A percentile compares a stretch with the other conserved stretches of the same genome.
phyloP scores from a whole-genome alignment of 2,329 filamentous ascomycete genomes.

The Fusarium musae region DNA sequence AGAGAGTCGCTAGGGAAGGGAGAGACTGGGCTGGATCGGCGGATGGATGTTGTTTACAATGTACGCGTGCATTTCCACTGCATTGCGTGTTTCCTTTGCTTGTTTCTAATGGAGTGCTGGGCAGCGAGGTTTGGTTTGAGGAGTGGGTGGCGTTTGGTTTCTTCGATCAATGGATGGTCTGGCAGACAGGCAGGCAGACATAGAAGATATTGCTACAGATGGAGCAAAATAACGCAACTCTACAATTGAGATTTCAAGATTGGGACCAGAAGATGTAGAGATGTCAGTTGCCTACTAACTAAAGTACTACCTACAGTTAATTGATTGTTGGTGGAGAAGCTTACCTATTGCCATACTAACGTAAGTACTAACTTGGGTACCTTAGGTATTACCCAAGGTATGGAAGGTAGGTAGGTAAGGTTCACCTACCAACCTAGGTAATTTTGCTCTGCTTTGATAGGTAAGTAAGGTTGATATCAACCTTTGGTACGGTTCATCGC shows the following conservation, averaged over 20 bases:
- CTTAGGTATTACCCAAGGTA: neutral
- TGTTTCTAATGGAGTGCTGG: neutral
- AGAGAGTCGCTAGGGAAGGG: slow-evolving; percentile 27
- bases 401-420: neutral
- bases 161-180: neutral
- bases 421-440: neutral
- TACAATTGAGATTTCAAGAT: neutral
- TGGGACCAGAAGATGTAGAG: neutral
- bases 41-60: neutral
- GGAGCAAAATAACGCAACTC: neutral
- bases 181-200: neutral
- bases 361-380: neutral
- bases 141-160: slow-evolving; percentile 17
- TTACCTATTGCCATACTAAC: neutral
- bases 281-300: neutral
- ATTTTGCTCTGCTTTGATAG: neutral
- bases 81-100: neutral
- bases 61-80: neutral
- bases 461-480: neutral
- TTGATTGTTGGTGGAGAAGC: neutral
- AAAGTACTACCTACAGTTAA: neutral
- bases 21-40: neutral
- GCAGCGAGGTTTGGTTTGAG: neutral
- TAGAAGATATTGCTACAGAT: neutral
- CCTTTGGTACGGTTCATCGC: neutral